phyloP scores from a whole-genome alignment of 164 flowering plant species.

The Liquidambar formosana region DNA sequence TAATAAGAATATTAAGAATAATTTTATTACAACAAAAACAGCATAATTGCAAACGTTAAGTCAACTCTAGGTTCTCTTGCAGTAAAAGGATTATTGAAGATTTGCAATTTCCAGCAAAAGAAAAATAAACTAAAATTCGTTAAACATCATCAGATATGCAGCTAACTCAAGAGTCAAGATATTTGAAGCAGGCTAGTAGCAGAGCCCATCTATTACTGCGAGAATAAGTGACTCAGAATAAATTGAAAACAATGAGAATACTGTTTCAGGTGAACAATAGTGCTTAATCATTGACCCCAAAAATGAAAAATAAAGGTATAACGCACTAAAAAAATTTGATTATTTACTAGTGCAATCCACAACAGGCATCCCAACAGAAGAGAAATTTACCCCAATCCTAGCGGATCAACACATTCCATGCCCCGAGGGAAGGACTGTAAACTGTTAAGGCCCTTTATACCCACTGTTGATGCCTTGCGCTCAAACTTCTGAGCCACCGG shows the following conservation, averaged over 20 bases:
- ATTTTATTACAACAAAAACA: neutral
- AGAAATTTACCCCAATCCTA: slow-evolving; percentile 82
- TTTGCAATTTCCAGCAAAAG: neutral
- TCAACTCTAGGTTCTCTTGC: neutral
- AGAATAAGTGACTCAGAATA: neutral
- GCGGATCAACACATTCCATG: slow-evolving; percentile 95
- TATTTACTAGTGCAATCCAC: neutral
- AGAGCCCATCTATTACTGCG: neutral
- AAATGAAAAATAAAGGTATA: neutral
- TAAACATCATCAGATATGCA: neutral
- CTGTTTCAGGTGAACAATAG: neutral
- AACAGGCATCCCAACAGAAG: neutral
- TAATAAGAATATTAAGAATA: neutral
- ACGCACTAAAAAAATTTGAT: neutral
- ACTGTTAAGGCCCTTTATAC: slow-evolving; percentile 57
- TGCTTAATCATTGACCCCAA: neutral
- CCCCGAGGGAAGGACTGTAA: slow-evolving; percentile 89
- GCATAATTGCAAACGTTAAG: neutral
- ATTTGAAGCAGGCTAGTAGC: neutral
- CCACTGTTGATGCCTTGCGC: slow-evolving; percentile 46
- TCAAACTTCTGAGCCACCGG: slow-evolving; percentile 63
- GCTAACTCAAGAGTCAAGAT: neutral
- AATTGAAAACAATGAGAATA: neutral
- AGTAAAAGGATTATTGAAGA: neutral
- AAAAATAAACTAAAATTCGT: neutral